A percentile compares a stretch with the other conserved stretches of the same genome.
phyloP scores from a whole-genome alignment of 192 early-diverging fungal genomes.

The Backusella parvicylindrica region DNA sequence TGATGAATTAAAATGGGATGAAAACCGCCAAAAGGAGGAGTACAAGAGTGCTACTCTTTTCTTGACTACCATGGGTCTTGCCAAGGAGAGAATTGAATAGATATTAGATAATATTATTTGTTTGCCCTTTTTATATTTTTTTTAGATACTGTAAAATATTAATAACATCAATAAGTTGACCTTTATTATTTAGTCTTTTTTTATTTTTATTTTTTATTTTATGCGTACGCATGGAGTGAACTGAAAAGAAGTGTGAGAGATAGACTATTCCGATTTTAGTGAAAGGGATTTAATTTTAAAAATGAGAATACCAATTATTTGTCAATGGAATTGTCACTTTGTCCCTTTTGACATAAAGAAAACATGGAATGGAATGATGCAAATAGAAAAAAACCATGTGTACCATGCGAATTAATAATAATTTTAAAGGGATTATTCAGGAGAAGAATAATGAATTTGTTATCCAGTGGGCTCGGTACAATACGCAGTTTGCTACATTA shows the following conservation, averaged over 20 bases:
- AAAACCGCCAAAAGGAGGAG: conserved; percentile 63
- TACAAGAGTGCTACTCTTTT: conserved; percentile 67
- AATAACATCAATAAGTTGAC: neutral
- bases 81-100: neutral
- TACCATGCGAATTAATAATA: no score
- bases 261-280: neutral
- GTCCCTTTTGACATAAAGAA: neutral
- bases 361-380: neutral
- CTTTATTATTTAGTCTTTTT: neutral
- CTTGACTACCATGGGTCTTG: conserved; percentile 90
- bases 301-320: neutral
- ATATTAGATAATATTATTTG: neutral
- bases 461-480: no score
- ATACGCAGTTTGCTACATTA: no score
- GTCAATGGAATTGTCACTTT: neutral
- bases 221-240: no score
- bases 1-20: conserved; percentile 78
- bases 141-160: conserved; percentile 4
- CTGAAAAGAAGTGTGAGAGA: neutral
- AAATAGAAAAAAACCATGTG: no score
- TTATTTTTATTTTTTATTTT: neutral
- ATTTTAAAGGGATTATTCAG: no score
- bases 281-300: neutral
- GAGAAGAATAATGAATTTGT: no score
- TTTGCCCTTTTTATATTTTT: neutral